Evolutionary conservation across 106 monocot genomes (phyloP), one percentile per base, ranked within the genome.

Genomic region (Allium cepa): DNA sequence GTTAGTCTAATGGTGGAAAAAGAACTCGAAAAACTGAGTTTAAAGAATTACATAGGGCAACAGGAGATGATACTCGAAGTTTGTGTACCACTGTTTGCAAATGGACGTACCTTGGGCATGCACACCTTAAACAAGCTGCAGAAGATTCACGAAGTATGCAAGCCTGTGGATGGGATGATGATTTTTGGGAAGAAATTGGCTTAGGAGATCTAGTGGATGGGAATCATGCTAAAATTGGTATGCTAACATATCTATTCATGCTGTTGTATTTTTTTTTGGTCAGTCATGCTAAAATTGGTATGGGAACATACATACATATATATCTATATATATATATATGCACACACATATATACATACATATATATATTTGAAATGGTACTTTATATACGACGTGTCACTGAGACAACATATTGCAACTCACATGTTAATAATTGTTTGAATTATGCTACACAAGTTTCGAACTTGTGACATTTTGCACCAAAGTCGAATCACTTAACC

Each of bases 51-150:
- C 46, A 16, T 65, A 97, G 97, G 77, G 97, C 97, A 74, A 97
- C 97, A 55, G 97, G 89, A 77, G 92, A 97, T 88, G 97, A 97
- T 77, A 92, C 92, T 49, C 80, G 97, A 17, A 97, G 97, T 71
- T 81, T 97, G 69, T 97, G 97, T 75, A 97, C 92, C 59, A 92
- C 89, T 28, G 88, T 92, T 14, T 97, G 97, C 80, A 97, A 97
- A 72, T 97, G 97, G 92, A 89, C 88, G 26, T 97, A 97, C 70
- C 88, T 97, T 79, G 97, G 97, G 50, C 92, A 97, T 76, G 89
- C 97, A 71, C 97, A 97, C 71, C 82, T 92, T 88, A 76, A 86
- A 63, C 77, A 49, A 65, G 58, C 50, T 27, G 76, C 60, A 71
- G 84, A 88, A 62, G 79, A 87, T 75, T 84, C 80, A 51, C 63